Percentiles rank a stretch among this genome's conserved stretches.
These are phyloP conservation scores for Mallotus nudiflorus DNA, from an alignment of 345 rosid genomes.

Conservation along the genomic window DNA sequence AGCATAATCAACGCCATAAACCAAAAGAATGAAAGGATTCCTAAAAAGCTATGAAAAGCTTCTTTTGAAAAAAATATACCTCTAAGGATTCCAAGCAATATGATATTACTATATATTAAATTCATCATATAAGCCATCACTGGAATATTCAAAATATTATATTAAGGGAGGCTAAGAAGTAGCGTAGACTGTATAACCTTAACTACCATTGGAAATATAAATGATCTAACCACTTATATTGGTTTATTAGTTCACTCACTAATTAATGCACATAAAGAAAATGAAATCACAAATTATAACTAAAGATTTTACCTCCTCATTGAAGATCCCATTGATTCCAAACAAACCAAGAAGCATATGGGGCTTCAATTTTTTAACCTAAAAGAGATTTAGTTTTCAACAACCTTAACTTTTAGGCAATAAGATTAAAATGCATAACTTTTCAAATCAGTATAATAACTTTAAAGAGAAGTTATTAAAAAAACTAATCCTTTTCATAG, in stretches of 20 bases:
- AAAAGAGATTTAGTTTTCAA: conserved; percentile 28
- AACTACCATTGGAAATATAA: neutral
- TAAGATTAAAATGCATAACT: neutral
- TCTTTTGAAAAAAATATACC: neutral
- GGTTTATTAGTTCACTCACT: neutral
- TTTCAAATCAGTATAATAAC: conserved; percentile 15
- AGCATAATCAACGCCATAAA: neutral
- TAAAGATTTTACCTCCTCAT: conserved; percentile 59
- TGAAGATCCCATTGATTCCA: conserved; percentile 94
- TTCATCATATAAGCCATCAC: neutral
- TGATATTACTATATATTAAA: neutral
- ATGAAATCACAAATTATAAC: conserved; percentile 3
- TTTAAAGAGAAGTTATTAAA: neutral
- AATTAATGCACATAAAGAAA: neutral
- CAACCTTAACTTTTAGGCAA: conserved; percentile 12
- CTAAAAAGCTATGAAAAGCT: neutral
- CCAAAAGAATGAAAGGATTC: no score
- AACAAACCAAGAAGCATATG: conserved; percentile 97
- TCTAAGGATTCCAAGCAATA: neutral
- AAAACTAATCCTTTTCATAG: neutral
- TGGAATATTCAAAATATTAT: neutral
- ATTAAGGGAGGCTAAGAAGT: neutral
- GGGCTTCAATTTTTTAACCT: conserved; percentile 87
- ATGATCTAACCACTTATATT: no score
- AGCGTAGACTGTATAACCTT: neutral